Evolutionary conservation across 495 filamentous ascomycete genomes (phyloP).

Genomic region (Penicillium taxi): DNA sequence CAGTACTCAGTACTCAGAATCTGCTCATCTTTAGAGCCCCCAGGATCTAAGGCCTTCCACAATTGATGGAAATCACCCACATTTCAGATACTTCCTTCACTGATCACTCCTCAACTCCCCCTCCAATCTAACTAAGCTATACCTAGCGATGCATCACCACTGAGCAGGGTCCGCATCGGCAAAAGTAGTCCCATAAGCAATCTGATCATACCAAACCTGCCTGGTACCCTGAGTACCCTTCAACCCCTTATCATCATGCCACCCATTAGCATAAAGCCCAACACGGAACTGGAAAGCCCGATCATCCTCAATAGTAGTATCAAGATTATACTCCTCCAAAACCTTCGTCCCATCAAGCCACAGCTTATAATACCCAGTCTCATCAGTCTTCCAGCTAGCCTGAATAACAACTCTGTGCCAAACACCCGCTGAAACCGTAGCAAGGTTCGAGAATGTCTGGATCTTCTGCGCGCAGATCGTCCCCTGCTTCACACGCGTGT

Average conservation of each 20-base stretch:
- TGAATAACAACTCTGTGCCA: slow-evolving; percentile 47
- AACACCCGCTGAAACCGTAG: slow-evolving; percentile 33
- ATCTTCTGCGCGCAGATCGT: slow-evolving; percentile 33
- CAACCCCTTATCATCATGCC: slow-evolving; percentile 41
- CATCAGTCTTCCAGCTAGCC: slow-evolving; percentile 40
- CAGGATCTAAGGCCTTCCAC: too few species aligned
- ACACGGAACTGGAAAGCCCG: slow-evolving; percentile 45
- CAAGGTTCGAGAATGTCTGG: slow-evolving; percentile 22
- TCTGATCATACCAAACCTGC: slow-evolving; percentile 48
- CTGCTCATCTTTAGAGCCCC: too few species aligned
- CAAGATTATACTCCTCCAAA: slow-evolving; percentile 30
- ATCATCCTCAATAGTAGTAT: slow-evolving; percentile 41
- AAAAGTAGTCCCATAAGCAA: slow-evolving; percentile 40
- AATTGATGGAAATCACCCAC: too few species aligned
- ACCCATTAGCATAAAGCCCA: slow-evolving; percentile 50
- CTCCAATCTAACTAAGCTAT: too few species aligned
- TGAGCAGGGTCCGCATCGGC: slow-evolving; percentile 35
- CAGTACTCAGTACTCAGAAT: too few species aligned
- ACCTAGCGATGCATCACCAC: slow-evolving; percentile 9
- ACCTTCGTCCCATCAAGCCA: slow-evolving; percentile 47
- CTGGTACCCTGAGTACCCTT: slow-evolving; percentile 41
- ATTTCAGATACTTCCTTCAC: too few species aligned
- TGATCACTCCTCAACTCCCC: too few species aligned
- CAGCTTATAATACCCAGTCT: slow-evolving; percentile 40
- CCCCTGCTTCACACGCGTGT: slow-evolving; percentile 40